Percentiles rank a stretch among this genome's conserved stretches.
Conservation (phyloP, 1,139 yeast species). For the Lodderomyces pseudojiufengensis region DNA sequence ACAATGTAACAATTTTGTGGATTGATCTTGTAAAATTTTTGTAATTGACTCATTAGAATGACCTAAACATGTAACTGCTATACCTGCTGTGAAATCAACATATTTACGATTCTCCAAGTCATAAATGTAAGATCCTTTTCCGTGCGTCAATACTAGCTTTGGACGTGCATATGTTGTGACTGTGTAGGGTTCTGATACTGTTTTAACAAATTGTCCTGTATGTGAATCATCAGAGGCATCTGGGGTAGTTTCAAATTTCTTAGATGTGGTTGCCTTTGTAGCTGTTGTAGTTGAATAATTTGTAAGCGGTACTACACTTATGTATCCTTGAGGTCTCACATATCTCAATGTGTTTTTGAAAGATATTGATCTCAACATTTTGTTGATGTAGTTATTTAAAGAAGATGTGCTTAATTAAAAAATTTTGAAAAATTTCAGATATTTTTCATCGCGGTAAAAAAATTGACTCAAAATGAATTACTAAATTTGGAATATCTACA, state of each 20-base stretch:
- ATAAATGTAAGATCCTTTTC: conserved; percentile 69
- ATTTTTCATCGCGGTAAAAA: not conserved
- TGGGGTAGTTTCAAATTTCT: conserved; percentile 6
- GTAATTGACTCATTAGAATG: conserved; percentile 77
- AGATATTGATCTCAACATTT: not conserved
- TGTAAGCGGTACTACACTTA: not conserved
- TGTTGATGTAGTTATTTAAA: no score
- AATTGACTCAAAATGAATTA: conserved; percentile 1
- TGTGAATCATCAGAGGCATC: conserved; percentile 20
- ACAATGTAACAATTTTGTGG: conserved; percentile 70
- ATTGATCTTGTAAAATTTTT: conserved; percentile 66
- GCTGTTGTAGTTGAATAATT: conserved; percentile 6
- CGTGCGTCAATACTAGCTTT: conserved; percentile 63
- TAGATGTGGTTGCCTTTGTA: not conserved
- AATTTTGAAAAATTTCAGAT: not conserved
- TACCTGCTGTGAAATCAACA: conserved; percentile 91
- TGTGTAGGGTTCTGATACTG: conserved; percentile 51
- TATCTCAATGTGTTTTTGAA: not conserved
- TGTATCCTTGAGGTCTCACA: not conserved
- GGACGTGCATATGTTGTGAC: conserved; percentile 85
- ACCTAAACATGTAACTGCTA: conserved; percentile 94
- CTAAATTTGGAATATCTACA: not conserved
- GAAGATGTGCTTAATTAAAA: not conserved
- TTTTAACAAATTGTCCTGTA: conserved; percentile 32
- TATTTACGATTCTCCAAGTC: conserved; percentile 77